phyloP scores from a whole-genome alignment of 2,329 filamentous ascomycete species.

The Coniella vitis region DNA sequence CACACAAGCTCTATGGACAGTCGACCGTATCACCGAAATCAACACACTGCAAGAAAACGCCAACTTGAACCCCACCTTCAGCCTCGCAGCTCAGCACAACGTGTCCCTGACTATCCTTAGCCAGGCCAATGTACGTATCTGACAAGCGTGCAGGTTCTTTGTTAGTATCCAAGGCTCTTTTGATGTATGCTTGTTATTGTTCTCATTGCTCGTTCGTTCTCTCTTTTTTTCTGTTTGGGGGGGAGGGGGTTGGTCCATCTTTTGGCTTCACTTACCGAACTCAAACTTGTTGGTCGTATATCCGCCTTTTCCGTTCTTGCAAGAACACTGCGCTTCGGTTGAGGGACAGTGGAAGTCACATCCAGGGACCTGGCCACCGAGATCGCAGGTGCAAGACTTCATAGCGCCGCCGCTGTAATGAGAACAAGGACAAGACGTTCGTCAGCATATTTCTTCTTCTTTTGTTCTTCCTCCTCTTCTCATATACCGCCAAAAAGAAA shows the following conservation, averaged over 20 bases:
- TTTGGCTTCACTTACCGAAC: not conserved
- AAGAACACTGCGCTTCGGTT: not conserved
- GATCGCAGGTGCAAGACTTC: not conserved
- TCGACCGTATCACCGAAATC: not conserved
- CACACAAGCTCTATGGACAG: not conserved
- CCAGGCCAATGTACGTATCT: conserved; percentile 1
- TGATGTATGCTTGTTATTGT: not conserved
- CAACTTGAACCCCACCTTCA: not conserved
- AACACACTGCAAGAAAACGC: not conserved
- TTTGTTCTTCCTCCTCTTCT: not conserved
- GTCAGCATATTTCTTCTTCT: not conserved
- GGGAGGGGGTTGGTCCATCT: no score
- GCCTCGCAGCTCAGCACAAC: not conserved
- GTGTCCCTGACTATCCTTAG: not conserved
- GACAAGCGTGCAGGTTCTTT: not conserved
- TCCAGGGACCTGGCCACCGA: not conserved
- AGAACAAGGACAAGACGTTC: not conserved
- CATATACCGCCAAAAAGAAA: no score
- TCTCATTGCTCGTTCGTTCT: no score
- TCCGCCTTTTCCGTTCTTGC: not conserved
- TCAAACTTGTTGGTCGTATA: not conserved
- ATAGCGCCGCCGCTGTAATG: not conserved
- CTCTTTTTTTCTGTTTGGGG: no score
- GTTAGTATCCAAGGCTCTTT: not conserved
- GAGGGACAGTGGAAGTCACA: not conserved